These are phyloP conservation scores for Lobulomyces angularis DNA, from an alignment of 192 early-diverging fungal species.

Conservation along the genomic window DNA sequence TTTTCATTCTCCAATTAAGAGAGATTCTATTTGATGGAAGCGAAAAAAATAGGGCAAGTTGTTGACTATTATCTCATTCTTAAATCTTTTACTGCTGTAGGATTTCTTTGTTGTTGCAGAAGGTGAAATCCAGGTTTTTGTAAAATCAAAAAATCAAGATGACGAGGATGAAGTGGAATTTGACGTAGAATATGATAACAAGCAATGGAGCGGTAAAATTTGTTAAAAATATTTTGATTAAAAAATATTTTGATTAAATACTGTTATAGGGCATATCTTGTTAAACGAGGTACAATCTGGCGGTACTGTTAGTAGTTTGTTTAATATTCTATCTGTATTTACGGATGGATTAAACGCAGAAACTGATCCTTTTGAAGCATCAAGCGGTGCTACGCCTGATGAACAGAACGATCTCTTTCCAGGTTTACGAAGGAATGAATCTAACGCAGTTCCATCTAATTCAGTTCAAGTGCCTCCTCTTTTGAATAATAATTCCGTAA, in stretches of 20 bases:
- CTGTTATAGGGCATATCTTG: constrained; percentile 50
- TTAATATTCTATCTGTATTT: constrained; percentile 83
- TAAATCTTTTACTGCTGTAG: too few species aligned
- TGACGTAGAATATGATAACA: constrained; percentile 18
- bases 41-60: too few species aligned
- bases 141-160: constrained; percentile 37
- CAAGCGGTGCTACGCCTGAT: too few species aligned
- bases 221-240: constrained; percentile 15
- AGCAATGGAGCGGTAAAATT: constrained; percentile 7
- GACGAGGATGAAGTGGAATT: constrained; percentile 24
- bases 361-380: too few species aligned
- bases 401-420: too few species aligned
- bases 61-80: constrained; percentile 54
- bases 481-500: too few species aligned
- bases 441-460: too few species aligned
- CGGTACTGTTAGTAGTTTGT: constrained; percentile 82
- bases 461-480: too few species aligned
- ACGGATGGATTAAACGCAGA: too few species aligned
- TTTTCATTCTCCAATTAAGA: too few species aligned
- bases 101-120: constrained; percentile 95
- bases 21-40: constrained; percentile 19
- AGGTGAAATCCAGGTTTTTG: constrained; percentile 81
- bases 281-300: constrained; percentile 84
- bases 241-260: too few species aligned
- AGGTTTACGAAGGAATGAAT: too few species aligned